These are phyloP conservation scores for Diplocarpon mali DNA, from an alignment of 2,329 filamentous ascomycete species.

Conservation along the genomic window DNA sequence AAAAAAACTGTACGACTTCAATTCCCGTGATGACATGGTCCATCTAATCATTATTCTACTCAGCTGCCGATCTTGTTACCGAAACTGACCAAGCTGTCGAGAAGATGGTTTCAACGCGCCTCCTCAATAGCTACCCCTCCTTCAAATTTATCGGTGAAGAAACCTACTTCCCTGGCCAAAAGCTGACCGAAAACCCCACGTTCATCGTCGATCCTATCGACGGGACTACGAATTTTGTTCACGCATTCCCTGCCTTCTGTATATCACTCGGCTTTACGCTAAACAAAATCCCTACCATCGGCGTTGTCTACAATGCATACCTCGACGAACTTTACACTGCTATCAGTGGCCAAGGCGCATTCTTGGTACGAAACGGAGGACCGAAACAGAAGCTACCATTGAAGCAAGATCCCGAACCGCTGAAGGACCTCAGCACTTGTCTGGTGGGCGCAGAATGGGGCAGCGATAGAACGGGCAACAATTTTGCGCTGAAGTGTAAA, in stretches of 20 bases:
- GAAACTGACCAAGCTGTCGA: slow-evolving; percentile 58
- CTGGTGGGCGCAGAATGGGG: slow-evolving; percentile 69
- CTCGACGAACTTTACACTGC: slow-evolving; percentile 58
- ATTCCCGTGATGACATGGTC: background rate
- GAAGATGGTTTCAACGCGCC: slow-evolving; percentile 43
- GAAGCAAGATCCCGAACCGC: slow-evolving; percentile 38
- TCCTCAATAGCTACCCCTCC: slow-evolving; percentile 41
- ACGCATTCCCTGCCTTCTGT: slow-evolving; percentile 63
- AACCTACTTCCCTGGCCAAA: slow-evolving; percentile 57
- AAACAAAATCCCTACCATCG: slow-evolving; percentile 49
- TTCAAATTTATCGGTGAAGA: slow-evolving; percentile 65
- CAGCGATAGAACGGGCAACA: slow-evolving; percentile 52
- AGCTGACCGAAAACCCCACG: slow-evolving; percentile 54
- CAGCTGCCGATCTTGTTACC: slow-evolving; percentile 58
- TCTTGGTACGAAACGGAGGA: slow-evolving; percentile 31
- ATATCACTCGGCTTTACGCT: slow-evolving; percentile 66
- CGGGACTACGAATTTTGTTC: slow-evolving; percentile 73
- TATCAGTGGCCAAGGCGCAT: slow-evolving; percentile 57
- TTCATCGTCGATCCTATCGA: slow-evolving; percentile 79
- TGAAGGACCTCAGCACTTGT: slow-evolving; percentile 48
- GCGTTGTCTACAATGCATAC: slow-evolving; percentile 74
- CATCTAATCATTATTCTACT: background rate
- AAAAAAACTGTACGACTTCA: slow-evolving; percentile 45
- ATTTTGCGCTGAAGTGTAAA: slow-evolving; percentile 58
- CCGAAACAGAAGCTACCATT: slow-evolving; percentile 36